These are phyloP conservation scores for Phtheirospermum japonicum DNA, from an alignment of 257 asterid species.

Conservation along the genomic window DNA sequence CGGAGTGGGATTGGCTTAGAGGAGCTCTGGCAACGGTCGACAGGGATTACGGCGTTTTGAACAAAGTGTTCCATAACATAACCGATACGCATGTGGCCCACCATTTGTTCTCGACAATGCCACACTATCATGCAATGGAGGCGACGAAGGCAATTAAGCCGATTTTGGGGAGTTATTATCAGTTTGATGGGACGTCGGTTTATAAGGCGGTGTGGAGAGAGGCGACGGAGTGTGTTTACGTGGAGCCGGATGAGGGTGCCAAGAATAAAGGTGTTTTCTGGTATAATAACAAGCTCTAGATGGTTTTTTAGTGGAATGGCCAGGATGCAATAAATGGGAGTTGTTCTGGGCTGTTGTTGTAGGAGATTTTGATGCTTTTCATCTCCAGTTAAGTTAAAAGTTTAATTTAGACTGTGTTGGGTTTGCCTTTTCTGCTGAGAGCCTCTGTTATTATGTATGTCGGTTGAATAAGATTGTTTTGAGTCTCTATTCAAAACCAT, in stretches of 20 bases:
- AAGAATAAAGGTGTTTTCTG: conserved; percentile 68
- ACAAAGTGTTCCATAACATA: conserved; percentile 73
- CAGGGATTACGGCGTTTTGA: conserved; percentile 68
- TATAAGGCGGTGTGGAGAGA: conserved; percentile 70
- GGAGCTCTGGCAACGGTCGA: conserved; percentile 80
- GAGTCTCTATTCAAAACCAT: conserved; percentile 21
- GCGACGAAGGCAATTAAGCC: conserved; percentile 83
- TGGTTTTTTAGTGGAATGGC: conserved; percentile 19
- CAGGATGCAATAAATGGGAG: conserved; percentile 16
- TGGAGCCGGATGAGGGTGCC: conserved; percentile 59
- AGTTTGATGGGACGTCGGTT: conserved; percentile 62
- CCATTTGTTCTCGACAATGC: conserved; percentile 82
- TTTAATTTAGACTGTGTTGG: conserved; percentile 25
- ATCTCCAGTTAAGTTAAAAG: conserved; percentile 1
- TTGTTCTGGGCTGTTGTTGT: conserved; percentile 25
- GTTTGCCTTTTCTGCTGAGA: conserved; percentile 9
- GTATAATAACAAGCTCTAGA: conserved; percentile 72
- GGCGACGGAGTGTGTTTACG: conserved; percentile 70
- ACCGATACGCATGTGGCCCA: conserved; percentile 85
- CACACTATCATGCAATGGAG: conserved; percentile 83
- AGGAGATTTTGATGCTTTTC: conserved; percentile 20
- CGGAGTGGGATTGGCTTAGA: conserved; percentile 86
- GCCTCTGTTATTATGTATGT: conserved; percentile 19
- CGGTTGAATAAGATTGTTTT: conserved; percentile 27
- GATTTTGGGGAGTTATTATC: conserved; percentile 66